phyloP scores from a whole-genome alignment of 2,329 filamentous ascomycete species.

The Ceratocystis smalleyi region DNA sequence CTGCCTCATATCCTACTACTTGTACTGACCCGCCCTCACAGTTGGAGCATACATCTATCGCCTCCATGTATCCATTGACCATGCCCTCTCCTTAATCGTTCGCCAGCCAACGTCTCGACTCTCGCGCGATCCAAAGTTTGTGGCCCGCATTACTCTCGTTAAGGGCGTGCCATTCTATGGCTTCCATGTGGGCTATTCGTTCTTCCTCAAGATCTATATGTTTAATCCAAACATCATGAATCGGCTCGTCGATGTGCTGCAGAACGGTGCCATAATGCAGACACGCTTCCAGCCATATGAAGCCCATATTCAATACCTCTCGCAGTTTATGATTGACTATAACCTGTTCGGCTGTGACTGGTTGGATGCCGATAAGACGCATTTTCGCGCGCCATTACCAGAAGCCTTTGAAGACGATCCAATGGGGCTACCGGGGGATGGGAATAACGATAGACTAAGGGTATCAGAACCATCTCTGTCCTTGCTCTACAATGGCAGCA shows the following conservation, averaged over 20 bases:
- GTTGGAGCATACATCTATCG: constrained; percentile 62
- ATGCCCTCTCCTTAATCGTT: constrained; percentile 68
- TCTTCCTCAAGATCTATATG: constrained; percentile 89
- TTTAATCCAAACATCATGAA: constrained; percentile 76
- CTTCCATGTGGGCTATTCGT: constrained; percentile 79
- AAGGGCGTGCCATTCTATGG: constrained; percentile 95
- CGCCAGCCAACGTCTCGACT: not conserved
- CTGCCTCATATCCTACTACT: not conserved
- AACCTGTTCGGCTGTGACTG: constrained; percentile 77
- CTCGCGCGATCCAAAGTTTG: constrained; percentile 54
- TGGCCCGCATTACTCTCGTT: constrained; percentile 78
- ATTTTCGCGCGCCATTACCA: constrained; percentile 58
- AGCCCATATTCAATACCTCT: constrained; percentile 76
- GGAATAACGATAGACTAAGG: constrained; percentile 55
- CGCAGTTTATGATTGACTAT: constrained; percentile 98
- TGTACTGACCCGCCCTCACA: constrained; percentile 22
- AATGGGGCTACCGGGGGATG: constrained; percentile 27
- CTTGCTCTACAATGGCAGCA: constrained; percentile 36
- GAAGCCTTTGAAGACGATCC: constrained; percentile 32
- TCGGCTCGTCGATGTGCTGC: constrained; percentile 71
- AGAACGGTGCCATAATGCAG: constrained; percentile 77
- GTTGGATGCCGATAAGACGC: constrained; percentile 49
- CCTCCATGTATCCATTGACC: constrained; percentile 76
- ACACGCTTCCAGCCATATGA: constrained; percentile 80
- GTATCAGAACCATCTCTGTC: constrained; percentile 46